Evolutionary conservation across 805 yeast species (phyloP), one percentile per base, ranked within the genome.

Genomic region (Zygoascus biomembranicola): DNA sequence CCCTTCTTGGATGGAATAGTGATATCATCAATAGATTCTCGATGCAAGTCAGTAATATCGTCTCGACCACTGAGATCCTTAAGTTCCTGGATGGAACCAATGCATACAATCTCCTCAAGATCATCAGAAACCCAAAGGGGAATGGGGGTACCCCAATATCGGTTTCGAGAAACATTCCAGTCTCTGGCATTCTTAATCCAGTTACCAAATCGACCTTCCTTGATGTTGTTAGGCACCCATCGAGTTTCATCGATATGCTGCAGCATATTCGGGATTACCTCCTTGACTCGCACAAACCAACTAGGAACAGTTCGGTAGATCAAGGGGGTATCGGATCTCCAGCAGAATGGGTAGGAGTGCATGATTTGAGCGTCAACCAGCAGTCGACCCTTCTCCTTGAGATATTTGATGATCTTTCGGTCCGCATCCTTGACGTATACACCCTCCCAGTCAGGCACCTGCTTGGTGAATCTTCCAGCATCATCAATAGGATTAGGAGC

Each of bases 111-210:
- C 75, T 94, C 99, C 72, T 87, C 85, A 61, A 77, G 81, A 69
- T 94, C 99, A 18, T 90, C 98, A 61, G 90, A 82, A 52, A 82
- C 96, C 99, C 99, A 94, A 67, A 94, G 75, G 58, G 99, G 99
- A 63, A 94, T 83, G 57, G 99, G 99, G 32, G 98, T 94, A 76
- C 99, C 99, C 99, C 99, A 94, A 74, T 94, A 94, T 73, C 99
- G 81, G 77, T 92, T 92, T 80, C 99, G 87, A 26, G 97, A 90
- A 59, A 94, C 80, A 69, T 94, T 94, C 99, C 99, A 94, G 73
- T 94, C 99, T 73, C 99, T 87, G 50, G 99, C 99, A 66, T 90
- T 92, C 62, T 94, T 89, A 69, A 94, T 87, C 99, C 99, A 94
- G 77, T 92, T 92, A 50, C 95, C 81, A 67, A 94, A 94, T 73